Evolutionary conservation across 345 rosid genomes (phyloP), one percentile per base, ranked within the genome.

Genomic region (Salix dunnii): DNA sequence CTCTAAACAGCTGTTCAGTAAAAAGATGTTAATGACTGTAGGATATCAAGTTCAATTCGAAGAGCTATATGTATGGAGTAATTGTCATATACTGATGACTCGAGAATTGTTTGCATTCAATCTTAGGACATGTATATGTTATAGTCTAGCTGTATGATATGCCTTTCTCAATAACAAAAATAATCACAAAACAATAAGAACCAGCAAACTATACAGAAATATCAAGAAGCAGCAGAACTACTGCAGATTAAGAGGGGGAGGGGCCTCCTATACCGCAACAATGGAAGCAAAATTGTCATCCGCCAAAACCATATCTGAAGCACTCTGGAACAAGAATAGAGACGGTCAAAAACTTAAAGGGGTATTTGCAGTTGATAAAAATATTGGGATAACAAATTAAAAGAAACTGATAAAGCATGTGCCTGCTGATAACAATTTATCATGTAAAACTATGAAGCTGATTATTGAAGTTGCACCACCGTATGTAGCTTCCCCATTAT

Each of bases 271-370:
- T 89, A 96, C 98, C 90, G 95, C 98, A 71, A 96, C 97, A 74
- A 96, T 92, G 31, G 99, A 90, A 80, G 99, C 97, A 82, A 96
- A 96, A 83, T 96, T 96, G 80, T 96, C 99, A 78, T 96, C 99
- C n/a, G 97, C 99, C 90, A 96, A 87, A 85, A 96, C 98, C 99
- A 96, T 96, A 88, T 96, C 99, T 65, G 99, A 91, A 84, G 99
- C 98, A 80, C 94, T 96, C 99, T 96, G 95, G 67, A 86, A 75
- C 73, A 83, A 79, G 81, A 18, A 71, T 27, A 70, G 38, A 69
- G 53, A 58, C 65, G 23, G 71, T 73, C 55, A 77, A 58, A 60
- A 61, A 67, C 58, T 70, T 35, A 20, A 33, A 5, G 38, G 25
- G 27, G 61, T 46, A 11, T 38, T 43, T 36, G 27, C 6, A 60